Base-by-base conservation (phyloP, 345 rosid genomes). In the Psidium guajava region DNA sequence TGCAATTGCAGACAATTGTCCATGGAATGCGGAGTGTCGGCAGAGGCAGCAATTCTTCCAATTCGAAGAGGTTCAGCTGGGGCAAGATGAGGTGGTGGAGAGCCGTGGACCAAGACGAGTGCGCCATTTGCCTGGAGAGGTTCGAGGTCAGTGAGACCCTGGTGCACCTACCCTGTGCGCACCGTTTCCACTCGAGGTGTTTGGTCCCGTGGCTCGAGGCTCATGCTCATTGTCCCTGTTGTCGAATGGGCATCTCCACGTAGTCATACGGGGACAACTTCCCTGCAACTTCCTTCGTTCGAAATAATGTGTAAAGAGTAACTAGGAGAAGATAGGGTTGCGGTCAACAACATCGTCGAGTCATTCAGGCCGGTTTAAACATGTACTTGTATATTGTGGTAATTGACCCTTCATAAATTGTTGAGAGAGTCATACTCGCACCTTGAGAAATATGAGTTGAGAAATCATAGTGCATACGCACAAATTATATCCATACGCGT, bases 151-250 rank as follows among this genome's bases (percentile, higher is more conserved):
- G 95, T 54, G 94, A 94, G 88, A 91, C 90, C 11, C 86, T 94
- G 90, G 89, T 88, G 56, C 90, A 90, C 88, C 87, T 93, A 22
- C 95, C 92, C 0, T 95, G 98, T 85, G 93, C 93, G 5, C 98
- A 97, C 87, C 88, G 90, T 91, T 95, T 94, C 89, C 98, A 95
- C 82, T 85, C 90, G 0, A 87, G 80, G 57, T 95, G 99, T 40
- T 81, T 93, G 90, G 83, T 92, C 51, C 97, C 97, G n/a, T 95
- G 98, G 98, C 91, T 94, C 6, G 92, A 90, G 36, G 90, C 64
- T 64, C 90, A 88, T 86, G 85, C 93, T 11, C 94, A 89, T 20
- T 95, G 99, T 87, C 98, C 98, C 27, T 97, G 93, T 85, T 93
- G 98, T 88, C 91, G 98, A 88, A 85, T 28, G 44, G 83, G 64